Evolutionary conservation across 2,329 filamentous ascomycete species (phyloP).

Genomic region (Coccinonectria pachysandricola): DNA sequence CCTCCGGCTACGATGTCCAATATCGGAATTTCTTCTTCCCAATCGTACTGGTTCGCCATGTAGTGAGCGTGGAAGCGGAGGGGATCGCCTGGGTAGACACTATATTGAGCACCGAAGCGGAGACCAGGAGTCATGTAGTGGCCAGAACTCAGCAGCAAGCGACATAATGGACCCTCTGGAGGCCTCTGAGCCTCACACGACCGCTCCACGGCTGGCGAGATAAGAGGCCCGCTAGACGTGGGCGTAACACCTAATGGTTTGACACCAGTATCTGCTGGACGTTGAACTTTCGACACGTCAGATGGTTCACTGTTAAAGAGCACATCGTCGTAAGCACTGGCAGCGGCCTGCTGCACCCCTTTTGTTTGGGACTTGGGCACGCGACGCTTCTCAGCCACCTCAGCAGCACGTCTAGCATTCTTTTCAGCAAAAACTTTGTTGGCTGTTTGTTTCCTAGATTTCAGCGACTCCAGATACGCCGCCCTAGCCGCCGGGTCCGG

Average conservation of each 20-base stretch:
- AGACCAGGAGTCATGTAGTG: conserved; percentile 89
- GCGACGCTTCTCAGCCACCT: conserved; percentile 14
- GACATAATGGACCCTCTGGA: conserved; percentile 53
- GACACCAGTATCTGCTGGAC: conserved; percentile 4
- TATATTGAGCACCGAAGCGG: conserved; percentile 89
- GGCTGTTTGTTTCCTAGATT: conserved; percentile 31
- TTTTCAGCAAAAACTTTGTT: conserved; percentile 30
- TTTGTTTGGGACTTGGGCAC: conserved; percentile 3
- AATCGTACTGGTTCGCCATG: conserved; percentile 71
- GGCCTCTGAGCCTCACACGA: conserved; percentile 8
- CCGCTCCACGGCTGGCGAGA: conserved; percentile 10
- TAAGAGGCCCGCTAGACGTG: conserved; percentile 24
- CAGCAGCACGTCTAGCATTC: conserved; percentile 25
- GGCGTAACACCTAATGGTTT: conserved; percentile 25
- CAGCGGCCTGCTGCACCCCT: conserved; percentile 1
- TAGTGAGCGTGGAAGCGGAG: conserved; percentile 94
- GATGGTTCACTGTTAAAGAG: conserved; percentile 11
- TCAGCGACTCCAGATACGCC: conserved; percentile 52
- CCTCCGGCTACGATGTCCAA: conserved; percentile 81
- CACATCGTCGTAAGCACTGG: conserved; percentile 7
- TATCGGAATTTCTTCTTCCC: conserved; percentile 77
- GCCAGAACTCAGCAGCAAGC: conserved; percentile 64
- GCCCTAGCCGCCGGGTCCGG: conserved; percentile 46
- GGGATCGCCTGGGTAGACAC: conserved; percentile 90
- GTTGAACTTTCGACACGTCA: conserved; percentile 6